These are phyloP conservation scores for Thielaviopsis ethacetica DNA, from an alignment of 2,329 filamentous ascomycete species.

Conservation along the genomic window DNA sequence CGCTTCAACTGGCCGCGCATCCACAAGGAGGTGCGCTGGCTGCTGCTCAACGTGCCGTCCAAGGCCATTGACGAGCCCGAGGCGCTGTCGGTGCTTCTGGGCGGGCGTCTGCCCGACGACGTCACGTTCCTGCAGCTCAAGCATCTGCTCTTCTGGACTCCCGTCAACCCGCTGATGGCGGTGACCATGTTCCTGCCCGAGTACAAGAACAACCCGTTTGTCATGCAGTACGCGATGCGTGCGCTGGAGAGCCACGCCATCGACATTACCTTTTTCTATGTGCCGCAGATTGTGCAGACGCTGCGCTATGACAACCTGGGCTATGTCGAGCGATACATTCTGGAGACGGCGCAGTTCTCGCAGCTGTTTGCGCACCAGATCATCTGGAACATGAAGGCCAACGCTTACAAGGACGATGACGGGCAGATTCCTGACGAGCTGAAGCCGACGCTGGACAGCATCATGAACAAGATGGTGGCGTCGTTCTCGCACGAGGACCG, in stretches of 20 bases:
- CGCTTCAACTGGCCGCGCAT: constrained; percentile 65
- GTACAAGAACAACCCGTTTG: constrained; percentile 79
- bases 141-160: constrained; percentile 85
- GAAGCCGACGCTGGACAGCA: constrained; percentile 83
- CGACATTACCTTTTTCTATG: constrained; percentile 98
- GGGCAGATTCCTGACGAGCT: constrained; percentile 76
- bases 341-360: constrained; percentile 95
- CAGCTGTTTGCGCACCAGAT: constrained; percentile 98
- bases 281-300: constrained; percentile 93
- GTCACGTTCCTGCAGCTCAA: constrained; percentile 65
- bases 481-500: constrained; percentile 68
- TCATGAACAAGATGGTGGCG: constrained; percentile 67
- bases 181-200: constrained; percentile 85
- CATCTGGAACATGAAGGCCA: constrained; percentile 99
- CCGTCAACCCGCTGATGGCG: constrained; percentile 83
- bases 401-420: constrained; percentile 94
- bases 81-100: constrained; percentile 68
- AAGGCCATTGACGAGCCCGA: constrained; percentile 69
- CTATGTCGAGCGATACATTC: constrained; percentile 90
- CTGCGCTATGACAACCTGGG: constrained; percentile 84
- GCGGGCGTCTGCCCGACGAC: constrained; percentile 58
- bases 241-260: constrained; percentile 85
- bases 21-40: constrained; percentile 57
- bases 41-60: constrained; percentile 69
- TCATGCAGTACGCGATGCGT: constrained; percentile 93